Conservation (phyloP, 176 grass and related monocot species). For the Hordeum marinum region DNA sequence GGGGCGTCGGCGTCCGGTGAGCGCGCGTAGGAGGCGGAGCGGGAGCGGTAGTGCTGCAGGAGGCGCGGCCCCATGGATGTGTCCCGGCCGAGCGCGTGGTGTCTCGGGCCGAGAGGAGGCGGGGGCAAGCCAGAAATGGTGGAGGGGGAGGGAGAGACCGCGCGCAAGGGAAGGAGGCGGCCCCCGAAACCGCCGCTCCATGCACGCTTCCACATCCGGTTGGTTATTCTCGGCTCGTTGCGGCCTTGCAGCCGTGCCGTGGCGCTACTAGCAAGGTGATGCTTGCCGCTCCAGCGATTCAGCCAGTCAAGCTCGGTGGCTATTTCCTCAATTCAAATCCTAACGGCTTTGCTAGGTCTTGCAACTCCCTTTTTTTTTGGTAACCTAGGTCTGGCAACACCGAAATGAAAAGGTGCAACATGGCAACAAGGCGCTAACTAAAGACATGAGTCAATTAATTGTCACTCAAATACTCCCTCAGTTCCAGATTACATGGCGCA, state of each 20-base stretch:
- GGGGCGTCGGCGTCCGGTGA: conserved; percentile 33
- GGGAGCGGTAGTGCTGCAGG: conserved; percentile 36
- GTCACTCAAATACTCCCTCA: no score
- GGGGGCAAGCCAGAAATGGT: conserved; percentile 16
- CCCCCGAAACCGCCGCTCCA: neutral
- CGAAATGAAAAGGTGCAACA: no score
- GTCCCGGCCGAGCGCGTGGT: conserved; percentile 6
- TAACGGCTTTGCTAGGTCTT: no score
- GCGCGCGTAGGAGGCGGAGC: conserved; percentile 43
- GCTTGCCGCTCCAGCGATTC: neutral
- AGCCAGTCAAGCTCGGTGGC: no score
- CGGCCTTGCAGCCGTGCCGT: neutral
- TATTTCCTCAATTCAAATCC: no score
- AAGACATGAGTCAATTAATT: no score
- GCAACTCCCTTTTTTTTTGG: no score
- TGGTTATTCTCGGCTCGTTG: neutral
- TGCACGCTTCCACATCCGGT: neutral
- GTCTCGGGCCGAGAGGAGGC: conserved; percentile 19
- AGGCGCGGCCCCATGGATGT: conserved; percentile 23
- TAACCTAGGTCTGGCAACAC: no score
- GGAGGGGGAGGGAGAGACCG: neutral
- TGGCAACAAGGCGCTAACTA: no score
- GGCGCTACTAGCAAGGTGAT: no score
- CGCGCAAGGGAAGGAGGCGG: neutral
- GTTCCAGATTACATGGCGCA: no score